Evolutionary conservation across 2,329 filamentous ascomycete genomes (phyloP), one percentile per base, ranked within the genome.

Genomic region (Exutisphaerella laricina): DNA sequence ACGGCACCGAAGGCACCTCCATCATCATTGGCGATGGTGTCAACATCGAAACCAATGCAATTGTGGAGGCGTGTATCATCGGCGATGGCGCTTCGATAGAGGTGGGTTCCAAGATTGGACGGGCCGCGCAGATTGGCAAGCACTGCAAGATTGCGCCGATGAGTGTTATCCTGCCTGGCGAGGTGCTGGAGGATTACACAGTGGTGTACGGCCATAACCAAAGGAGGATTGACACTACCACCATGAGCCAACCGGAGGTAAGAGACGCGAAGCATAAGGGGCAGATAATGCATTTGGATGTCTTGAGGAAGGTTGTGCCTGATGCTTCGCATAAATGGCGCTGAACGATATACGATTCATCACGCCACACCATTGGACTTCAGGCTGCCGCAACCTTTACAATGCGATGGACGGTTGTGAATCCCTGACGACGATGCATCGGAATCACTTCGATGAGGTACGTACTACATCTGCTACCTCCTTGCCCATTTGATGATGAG

Each of bases 401-500:
- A n/a, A n/a, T n/a, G n/a, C n/a, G n/a, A n/a, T n/a, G n/a, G n/a
- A n/a, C n/a, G n/a, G n/a, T n/a, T n/a, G n/a, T n/a, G n/a, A n/a
- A n/a, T n/a, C n/a, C n/a, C n/a, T n/a, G n/a, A n/a, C n/a, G n/a
- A n/a, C n/a, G n/a, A n/a, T n/a, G n/a, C n/a, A n/a, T n/a, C n/a
- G n/a, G n/a, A n/a, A n/a, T n/a, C n/a, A n/a, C n/a, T n/a, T n/a
- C n/a, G n/a, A n/a, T n/a, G n/a, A n/a, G n/a, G n/a, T 33, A 33
- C 14, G 30, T 33, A 8, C 20, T 3, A 33, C 7, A 8, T 33
- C 14, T 33, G 17, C 30, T 16, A 2, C 20, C 14, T 18, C 23
- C 37, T 20, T 25, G 2, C 14, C 16, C 18, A 13, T 46, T 22
- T 25, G 42, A 71, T 75, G 77, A 80, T 79, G 77, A 79, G 60